Conservation (phyloP, 176 grass and related monocot species). For the Aegilops bicornis region DNA sequence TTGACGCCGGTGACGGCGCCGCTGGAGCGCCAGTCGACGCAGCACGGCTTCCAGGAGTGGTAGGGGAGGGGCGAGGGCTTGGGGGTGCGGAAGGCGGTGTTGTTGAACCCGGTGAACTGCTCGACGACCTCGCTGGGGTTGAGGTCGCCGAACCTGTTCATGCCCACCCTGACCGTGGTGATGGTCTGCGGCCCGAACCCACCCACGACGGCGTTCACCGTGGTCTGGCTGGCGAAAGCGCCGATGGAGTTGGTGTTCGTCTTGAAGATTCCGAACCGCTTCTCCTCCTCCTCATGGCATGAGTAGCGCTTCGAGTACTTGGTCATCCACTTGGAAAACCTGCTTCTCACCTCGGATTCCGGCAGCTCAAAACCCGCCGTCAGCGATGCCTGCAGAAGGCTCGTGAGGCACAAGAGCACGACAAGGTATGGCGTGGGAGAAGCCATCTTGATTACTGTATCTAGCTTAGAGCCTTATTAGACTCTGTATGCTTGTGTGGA, state of each 20-base stretch:
- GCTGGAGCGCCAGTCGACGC: constrained; percentile 38
- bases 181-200: constrained; percentile 16
- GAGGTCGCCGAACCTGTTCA: constrained; percentile 45
- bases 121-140: neutral
- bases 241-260: constrained; percentile 28
- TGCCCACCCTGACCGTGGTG: neutral
- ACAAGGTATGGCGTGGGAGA: no score
- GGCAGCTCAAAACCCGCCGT: neutral
- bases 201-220: neutral
- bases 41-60: constrained; percentile 16
- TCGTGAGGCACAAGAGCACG: no score
- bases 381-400: no score
- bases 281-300: neutral
- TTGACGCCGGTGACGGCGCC: constrained; percentile 37
- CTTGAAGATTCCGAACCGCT: constrained; percentile 24
- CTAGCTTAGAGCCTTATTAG: no score
- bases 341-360: neutral
- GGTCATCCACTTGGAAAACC: constrained; percentile 20
- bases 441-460: no score
- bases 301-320: neutral
- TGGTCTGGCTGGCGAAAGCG: neutral
- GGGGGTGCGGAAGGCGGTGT: neutral
- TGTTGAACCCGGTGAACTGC: constrained; percentile 19
- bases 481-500: no score
- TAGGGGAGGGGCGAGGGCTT: neutral